Conservation (phyloP, 257 asterid species). For the Solanum lycopersicoides region DNA sequence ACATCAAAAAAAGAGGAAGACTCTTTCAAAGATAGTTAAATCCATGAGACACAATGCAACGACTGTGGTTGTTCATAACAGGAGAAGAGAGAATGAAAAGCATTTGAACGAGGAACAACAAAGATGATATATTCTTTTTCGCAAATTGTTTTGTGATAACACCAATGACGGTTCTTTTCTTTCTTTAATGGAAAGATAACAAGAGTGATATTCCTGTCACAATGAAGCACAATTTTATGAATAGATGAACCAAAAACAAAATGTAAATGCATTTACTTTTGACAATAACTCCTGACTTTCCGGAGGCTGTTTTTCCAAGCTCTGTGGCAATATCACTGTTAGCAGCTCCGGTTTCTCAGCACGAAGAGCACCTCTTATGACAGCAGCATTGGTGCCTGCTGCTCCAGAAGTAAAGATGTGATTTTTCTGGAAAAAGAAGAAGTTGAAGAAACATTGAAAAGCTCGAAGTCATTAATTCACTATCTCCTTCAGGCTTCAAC, state of each 20-base stretch:
- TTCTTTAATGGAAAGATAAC: background rate
- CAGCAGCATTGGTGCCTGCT: constrained; percentile 98
- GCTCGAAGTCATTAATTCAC: background rate
- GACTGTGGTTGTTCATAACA: background rate
- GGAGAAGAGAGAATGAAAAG: background rate
- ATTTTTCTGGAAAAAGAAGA: constrained; percentile 57
- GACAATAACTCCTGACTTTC: constrained; percentile 95
- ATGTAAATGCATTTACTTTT: constrained; percentile 45
- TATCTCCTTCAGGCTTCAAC: background rate
- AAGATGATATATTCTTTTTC: background rate
- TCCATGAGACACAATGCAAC: background rate
- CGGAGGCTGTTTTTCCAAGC: constrained; percentile 84
- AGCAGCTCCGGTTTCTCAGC: constrained; percentile 93
- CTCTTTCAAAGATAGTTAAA: background rate
- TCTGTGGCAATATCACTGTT: constrained; percentile 94
- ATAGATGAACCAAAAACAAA: background rate
- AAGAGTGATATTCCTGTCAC: background rate
- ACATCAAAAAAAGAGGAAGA: background rate
- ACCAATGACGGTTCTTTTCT: background rate
- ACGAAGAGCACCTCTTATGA: constrained; percentile 97
- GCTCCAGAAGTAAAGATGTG: constrained; percentile 98
- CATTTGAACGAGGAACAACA: background rate
- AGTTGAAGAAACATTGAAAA: background rate
- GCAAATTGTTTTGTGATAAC: background rate
- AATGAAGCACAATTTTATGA: background rate